phyloP scores from a whole-genome alignment of 306 rosid species.

The Vicia faba region DNA sequence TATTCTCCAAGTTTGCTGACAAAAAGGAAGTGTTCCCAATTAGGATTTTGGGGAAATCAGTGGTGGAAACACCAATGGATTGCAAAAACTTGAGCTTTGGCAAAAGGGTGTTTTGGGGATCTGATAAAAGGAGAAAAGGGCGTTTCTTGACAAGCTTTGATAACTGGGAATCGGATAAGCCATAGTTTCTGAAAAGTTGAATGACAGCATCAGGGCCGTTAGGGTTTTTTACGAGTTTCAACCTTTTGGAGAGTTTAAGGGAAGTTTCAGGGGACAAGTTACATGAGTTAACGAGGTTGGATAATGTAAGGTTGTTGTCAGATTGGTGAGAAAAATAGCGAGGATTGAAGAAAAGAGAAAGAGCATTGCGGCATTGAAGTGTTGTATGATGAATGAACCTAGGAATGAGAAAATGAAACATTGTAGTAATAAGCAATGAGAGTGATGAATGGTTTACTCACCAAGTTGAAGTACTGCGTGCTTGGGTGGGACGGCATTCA shows the following conservation, averaged over 20 bases:
- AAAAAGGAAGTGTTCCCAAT: not conserved
- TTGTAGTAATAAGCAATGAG: not conserved
- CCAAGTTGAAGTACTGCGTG: too few relatives aligned
- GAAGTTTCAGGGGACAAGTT: slow-evolving; percentile 41
- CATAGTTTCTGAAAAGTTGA: slow-evolving; percentile 16
- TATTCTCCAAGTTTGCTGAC: not conserved
- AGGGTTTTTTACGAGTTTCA: not conserved
- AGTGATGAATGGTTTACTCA: not conserved
- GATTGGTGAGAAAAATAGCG: not conserved
- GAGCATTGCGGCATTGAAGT: not conserved
- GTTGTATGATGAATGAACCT: not conserved
- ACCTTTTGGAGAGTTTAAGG: not conserved
- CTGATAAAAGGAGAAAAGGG: not conserved
- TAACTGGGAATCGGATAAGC: not conserved
- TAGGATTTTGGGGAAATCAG: not conserved
- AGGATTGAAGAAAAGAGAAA: not conserved
- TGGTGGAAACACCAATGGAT: not conserved
- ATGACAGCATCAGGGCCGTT: not conserved
- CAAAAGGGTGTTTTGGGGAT: not conserved
- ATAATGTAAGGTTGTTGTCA: not conserved
- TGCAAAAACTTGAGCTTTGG: not conserved
- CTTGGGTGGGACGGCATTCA: too few relatives aligned
- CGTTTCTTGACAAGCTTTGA: not conserved
- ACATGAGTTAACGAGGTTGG: slow-evolving; percentile 28
- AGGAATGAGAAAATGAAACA: not conserved